Percentiles rank a stretch among this genome's conserved stretches.
phyloP scores from a whole-genome alignment of 169 alveolate genomes.

The Amoebophrya sp. region DNA sequence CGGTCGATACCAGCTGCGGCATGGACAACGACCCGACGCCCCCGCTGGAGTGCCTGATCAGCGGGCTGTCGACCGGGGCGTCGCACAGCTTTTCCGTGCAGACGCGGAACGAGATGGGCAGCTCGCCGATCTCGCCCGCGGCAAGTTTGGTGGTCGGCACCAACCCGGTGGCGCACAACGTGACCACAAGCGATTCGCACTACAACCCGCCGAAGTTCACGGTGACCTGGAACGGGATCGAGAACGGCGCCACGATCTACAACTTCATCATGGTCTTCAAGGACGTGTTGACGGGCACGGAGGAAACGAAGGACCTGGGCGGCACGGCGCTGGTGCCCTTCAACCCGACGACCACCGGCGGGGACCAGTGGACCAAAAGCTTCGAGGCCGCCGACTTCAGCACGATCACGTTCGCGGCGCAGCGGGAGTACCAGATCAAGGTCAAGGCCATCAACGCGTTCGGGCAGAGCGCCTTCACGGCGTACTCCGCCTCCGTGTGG shows the following conservation, averaged over 20 bases:
- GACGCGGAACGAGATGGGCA: neutral
- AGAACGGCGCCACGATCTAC: constrained; percentile 3
- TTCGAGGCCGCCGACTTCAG: neutral
- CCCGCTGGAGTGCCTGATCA: neutral
- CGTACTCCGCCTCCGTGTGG: neutral
- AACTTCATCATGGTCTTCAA: neutral
- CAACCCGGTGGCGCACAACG: neutral
- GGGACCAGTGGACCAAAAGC: neutral
- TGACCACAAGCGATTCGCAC: neutral
- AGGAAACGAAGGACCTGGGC: neutral
- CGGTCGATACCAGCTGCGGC: neutral
- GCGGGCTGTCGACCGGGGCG: neutral
- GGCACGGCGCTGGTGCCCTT: neutral
- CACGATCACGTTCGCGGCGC: neutral
- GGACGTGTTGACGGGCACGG: neutral
- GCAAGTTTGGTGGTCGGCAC: neutral
- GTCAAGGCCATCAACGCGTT: neutral
- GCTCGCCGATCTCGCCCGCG: neutral
- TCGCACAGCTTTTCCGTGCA: neutral
- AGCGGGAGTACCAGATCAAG: neutral
- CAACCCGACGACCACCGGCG: too few species aligned
- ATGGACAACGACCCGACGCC: constrained; percentile 14
- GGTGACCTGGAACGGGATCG: neutral
- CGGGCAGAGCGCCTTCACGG: neutral
- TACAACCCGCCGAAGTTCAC: neutral